Conservation (phyloP, 2,329 filamentous ascomycete species). For the Pseudogymnoascus sp. region DNA sequence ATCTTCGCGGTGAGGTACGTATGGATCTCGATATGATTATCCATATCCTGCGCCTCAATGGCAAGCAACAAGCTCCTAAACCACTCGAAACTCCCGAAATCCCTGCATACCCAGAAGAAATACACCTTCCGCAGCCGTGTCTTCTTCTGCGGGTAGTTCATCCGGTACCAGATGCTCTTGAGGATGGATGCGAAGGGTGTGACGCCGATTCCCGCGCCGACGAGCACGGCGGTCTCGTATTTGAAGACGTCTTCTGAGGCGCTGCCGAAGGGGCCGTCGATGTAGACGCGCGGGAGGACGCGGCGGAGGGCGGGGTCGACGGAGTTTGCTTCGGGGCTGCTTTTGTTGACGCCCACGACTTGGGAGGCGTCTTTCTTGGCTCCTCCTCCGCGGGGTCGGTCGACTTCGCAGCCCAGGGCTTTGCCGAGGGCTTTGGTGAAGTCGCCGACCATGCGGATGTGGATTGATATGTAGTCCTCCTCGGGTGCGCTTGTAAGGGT, state of each 20-base stretch:
- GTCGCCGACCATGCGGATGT: slow-evolving; percentile 74
- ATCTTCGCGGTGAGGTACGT: slow-evolving; percentile 83
- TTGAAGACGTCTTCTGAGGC: slow-evolving; percentile 87
- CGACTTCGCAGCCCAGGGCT: slow-evolving; percentile 67
- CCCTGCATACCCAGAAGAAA: slow-evolving; percentile 87
- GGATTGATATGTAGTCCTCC: slow-evolving; percentile 83
- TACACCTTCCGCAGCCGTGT: slow-evolving; percentile 77
- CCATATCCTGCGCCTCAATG: slow-evolving; percentile 77
- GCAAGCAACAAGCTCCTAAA: slow-evolving; percentile 75
- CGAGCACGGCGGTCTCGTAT: slow-evolving; percentile 71
- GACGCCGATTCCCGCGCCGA: slow-evolving; percentile 74
- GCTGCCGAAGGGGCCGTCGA: slow-evolving; percentile 78
- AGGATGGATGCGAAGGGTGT: slow-evolving; percentile 82
- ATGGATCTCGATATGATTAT: slow-evolving; percentile 80
- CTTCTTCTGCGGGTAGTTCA: slow-evolving; percentile 77
- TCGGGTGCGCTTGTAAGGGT: slow-evolving; percentile 80
- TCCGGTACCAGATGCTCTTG: slow-evolving; percentile 88
- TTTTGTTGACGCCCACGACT: slow-evolving; percentile 58
- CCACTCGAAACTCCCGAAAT: slow-evolving; percentile 85
- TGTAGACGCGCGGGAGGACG: slow-evolving; percentile 69
- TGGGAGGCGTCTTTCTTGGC: slow-evolving; percentile 46
- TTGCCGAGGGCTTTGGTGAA: slow-evolving; percentile 65
- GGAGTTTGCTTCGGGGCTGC: slow-evolving; percentile 38
- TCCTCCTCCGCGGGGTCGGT: slow-evolving; percentile 41
- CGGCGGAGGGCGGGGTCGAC: slow-evolving; percentile 64